phyloP scores from a whole-genome alignment of 75 land plant genomes.

The Isoetes taiwanensis region DNA sequence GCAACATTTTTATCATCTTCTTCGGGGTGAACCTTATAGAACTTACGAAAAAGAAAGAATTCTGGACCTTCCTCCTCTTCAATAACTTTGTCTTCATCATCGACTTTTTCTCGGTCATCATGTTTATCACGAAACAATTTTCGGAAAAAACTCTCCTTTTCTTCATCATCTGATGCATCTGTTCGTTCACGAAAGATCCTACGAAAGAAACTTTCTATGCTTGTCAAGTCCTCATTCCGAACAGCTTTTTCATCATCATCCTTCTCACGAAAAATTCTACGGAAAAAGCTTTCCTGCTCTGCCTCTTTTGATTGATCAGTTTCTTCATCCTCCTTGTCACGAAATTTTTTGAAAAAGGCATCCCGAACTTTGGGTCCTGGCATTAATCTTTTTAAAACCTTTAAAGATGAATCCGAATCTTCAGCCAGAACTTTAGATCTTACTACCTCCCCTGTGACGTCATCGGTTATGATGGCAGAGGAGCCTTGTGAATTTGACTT shows the following conservation, averaged over 20 bases:
- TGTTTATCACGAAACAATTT: constrained; percentile 42
- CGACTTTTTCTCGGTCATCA: constrained; percentile 34
- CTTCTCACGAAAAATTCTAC: constrained; percentile 36
- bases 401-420: constrained; percentile 47
- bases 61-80: constrained; percentile 84
- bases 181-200: constrained; percentile 52
- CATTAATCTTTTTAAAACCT: constrained; percentile 72
- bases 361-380: constrained; percentile 85
- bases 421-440: constrained; percentile 35
- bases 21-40: constrained; percentile 83
- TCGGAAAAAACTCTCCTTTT: constrained; percentile 45
- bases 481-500: constrained; percentile 13
- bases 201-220: constrained; percentile 61
- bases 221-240: constrained; percentile 30
- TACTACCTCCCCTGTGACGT: constrained; percentile 21
- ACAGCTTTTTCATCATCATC: constrained; percentile 38
- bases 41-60: constrained; percentile 67
- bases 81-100: constrained; percentile 37
- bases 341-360: constrained; percentile 65
- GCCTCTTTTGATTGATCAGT: constrained; percentile 7
- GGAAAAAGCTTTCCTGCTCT: constrained; percentile 58
- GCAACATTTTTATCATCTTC: constrained; percentile 28
- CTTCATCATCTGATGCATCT: constrained; percentile 28
- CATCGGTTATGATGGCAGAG: constrained; percentile 18
- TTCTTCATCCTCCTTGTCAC: constrained; percentile 28